Percentiles rank a stretch among this genome's conserved stretches.
These are phyloP conservation scores for Polychaeton citri DNA, from an alignment of 2,329 filamentous ascomycete genomes.

Conservation along the genomic window DNA sequence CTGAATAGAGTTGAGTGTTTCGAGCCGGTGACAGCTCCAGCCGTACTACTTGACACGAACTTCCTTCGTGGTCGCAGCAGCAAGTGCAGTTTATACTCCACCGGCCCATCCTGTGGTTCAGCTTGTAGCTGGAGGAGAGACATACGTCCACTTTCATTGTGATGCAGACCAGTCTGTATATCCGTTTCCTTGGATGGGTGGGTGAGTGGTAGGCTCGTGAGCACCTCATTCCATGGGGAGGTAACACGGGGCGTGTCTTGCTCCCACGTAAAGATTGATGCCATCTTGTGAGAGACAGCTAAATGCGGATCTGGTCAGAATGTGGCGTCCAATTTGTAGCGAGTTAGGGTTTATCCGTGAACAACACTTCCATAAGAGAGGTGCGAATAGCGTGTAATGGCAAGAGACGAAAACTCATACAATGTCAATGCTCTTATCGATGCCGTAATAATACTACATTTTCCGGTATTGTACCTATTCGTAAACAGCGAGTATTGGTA, in stretches of 20 bases:
- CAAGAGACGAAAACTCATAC: no score
- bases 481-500: conserved; percentile 37
- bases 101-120: conserved; percentile 86
- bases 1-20: conserved; percentile 30
- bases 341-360: no score
- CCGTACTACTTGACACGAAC: conserved; percentile 59
- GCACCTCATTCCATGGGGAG: conserved; percentile 60
- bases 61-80: conserved; percentile 64
- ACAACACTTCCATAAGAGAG: no score
- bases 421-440: no score
- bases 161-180: no score
- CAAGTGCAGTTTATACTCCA: conserved; percentile 92
- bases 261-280: conserved; percentile 92
- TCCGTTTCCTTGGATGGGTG: no score
- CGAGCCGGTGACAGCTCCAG: conserved; percentile 37
- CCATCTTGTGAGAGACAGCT: no score
- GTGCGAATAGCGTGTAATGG: no score
- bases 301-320: no score
- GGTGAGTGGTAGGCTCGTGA: no score
- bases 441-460: conserved; percentile 45
- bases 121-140: conserved; percentile 60
- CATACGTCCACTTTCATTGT: no score
- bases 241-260: conserved; percentile 75
- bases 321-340: no score
- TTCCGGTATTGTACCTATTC: conserved; percentile 2